Evolutionary conservation across 352 stramenopile species (phyloP).

Genomic region (Globisporangium cederbergense): DNA sequence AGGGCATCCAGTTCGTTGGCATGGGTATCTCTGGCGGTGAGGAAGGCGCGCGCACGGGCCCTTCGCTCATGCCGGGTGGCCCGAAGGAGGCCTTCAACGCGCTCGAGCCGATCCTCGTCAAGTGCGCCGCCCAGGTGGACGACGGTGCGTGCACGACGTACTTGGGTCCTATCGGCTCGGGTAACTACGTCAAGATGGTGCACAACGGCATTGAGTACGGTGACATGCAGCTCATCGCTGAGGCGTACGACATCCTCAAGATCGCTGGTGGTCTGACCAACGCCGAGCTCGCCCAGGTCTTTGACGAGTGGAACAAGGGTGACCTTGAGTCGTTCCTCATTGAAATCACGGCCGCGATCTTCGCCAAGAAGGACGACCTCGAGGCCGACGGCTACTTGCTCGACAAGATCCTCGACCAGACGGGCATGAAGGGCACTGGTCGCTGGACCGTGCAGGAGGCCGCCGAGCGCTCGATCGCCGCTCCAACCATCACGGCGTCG

Average conservation of each 20-base stretch:
- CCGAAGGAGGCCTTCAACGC: conserved; percentile 95
- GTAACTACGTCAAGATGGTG: conserved; percentile 99
- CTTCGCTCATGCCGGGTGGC: conserved; percentile 98
- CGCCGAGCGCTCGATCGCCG: conserved; percentile 94
- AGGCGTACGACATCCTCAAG: conserved; percentile 98
- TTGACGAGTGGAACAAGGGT: conserved; percentile 97
- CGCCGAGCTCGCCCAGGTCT: conserved; percentile 90
- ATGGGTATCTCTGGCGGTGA: conserved; percentile 99
- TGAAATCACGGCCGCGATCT: conserved; percentile 98
- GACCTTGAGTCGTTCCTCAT: conserved; percentile 98
- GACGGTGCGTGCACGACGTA: conserved; percentile 96
- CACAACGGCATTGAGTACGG: conserved; percentile 99
- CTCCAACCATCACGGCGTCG: conserved; percentile 96
- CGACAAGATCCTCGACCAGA: conserved; percentile 98
- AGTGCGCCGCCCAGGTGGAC: conserved; percentile 95
- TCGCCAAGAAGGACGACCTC: conserved; percentile 97
- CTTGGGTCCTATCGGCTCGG: conserved; percentile 92
- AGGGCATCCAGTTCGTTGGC: conserved; percentile 97
- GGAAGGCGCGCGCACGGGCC: conserved; percentile 97
- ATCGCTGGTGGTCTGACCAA: conserved; percentile 89
- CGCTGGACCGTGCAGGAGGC: conserved; percentile 95
- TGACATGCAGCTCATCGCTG: conserved; percentile 99
- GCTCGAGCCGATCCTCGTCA: conserved; percentile 96
- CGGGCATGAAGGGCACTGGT: conserved; percentile 98
- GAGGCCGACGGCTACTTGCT: conserved; percentile 83